Conservation (phyloP, 1,284 basidiomycete genomes). For the Entoloma clypeatum region DNA sequence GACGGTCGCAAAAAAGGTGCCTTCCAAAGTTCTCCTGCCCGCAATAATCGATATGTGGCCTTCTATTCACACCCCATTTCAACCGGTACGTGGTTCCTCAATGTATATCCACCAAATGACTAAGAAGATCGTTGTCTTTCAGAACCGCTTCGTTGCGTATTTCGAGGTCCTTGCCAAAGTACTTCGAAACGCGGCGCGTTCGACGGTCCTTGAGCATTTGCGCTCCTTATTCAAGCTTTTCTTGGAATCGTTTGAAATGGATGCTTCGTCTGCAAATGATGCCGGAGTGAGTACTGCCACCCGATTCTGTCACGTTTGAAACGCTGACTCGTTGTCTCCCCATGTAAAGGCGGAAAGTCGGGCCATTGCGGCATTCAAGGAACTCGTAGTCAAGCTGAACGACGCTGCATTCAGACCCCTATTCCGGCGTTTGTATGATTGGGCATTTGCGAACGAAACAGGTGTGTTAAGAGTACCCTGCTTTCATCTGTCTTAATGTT, state of each 20-base stretch:
- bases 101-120: background rate
- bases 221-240: slow-evolving; percentile 80
- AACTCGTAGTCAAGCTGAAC: slow-evolving; percentile 91
- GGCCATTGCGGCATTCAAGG: slow-evolving; percentile 75
- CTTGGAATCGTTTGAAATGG: slow-evolving; percentile 77
- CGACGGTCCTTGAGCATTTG: slow-evolving; percentile 66
- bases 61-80: slow-evolving; percentile 25
- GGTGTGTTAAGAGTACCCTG: slow-evolving; percentile 35
- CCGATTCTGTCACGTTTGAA: slow-evolving; percentile 10
- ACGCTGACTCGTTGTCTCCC: background rate
- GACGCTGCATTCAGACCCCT: slow-evolving; percentile 91
- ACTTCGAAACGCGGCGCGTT: slow-evolving; percentile 61
- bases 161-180: slow-evolving; percentile 66
- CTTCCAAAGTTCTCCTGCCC: slow-evolving; percentile 64
- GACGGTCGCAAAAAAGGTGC: slow-evolving; percentile 63
- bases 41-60: slow-evolving; percentile 60
- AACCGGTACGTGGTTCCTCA: slow-evolving; percentile 32
- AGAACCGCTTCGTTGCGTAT: slow-evolving; percentile 48
- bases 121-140: slow-evolving; percentile 3
- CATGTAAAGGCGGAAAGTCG: slow-evolving; percentile 45
- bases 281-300: slow-evolving; percentile 34
- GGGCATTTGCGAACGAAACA: slow-evolving; percentile 73
- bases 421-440: slow-evolving; percentile 91
- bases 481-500: too few species aligned
- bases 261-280: slow-evolving; percentile 33